Evolutionary conservation across 768 basidiomycete species (phyloP).

Genomic region (Boletus fagicola): DNA sequence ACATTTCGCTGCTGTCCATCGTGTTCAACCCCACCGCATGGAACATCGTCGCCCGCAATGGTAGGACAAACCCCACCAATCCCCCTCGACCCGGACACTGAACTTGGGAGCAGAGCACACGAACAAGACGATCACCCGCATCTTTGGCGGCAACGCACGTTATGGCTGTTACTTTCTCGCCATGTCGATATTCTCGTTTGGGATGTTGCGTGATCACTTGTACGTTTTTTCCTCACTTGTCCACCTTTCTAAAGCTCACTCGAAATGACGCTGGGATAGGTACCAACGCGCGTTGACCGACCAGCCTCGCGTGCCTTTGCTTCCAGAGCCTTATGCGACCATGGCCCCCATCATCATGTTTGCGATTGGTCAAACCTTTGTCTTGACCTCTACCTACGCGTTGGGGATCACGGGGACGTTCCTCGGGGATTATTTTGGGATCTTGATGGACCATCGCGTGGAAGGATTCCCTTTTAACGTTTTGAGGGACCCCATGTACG

Average conservation of each 20-base stretch:
- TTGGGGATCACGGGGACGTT: conserved; percentile 94
- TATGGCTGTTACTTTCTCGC: conserved; percentile 88
- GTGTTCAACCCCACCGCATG: conserved; percentile 92
- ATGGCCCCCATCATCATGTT: conserved; percentile 62
- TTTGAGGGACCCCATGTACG: conserved; percentile 93
- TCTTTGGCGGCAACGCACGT: conserved; percentile 71
- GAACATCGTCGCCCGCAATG: conserved; percentile 94
- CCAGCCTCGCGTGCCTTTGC: conserved; percentile 67
- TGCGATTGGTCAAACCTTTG: conserved; percentile 75
- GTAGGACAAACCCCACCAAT: conserved; percentile 41
- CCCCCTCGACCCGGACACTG: background rate
- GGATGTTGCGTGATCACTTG: conserved; percentile 84
- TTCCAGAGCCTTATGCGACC: conserved; percentile 65
- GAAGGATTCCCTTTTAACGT: conserved; percentile 97
- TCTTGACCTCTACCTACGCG: conserved; percentile 84
- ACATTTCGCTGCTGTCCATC: conserved; percentile 64
- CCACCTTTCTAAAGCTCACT: background rate
- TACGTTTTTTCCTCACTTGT: conserved; percentile 39
- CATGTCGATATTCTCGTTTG: conserved; percentile 77
- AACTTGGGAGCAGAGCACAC: conserved; percentile 55
- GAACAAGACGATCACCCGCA: conserved; percentile 83
- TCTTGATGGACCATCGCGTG: conserved; percentile 85
- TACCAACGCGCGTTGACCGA: conserved; percentile 72
- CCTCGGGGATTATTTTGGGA: conserved; percentile 81
- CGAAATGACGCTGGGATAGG: conserved; percentile 37